Conservation (phyloP, 768 basidiomycete genomes). For the Lactarius hengduanensis region DNA sequence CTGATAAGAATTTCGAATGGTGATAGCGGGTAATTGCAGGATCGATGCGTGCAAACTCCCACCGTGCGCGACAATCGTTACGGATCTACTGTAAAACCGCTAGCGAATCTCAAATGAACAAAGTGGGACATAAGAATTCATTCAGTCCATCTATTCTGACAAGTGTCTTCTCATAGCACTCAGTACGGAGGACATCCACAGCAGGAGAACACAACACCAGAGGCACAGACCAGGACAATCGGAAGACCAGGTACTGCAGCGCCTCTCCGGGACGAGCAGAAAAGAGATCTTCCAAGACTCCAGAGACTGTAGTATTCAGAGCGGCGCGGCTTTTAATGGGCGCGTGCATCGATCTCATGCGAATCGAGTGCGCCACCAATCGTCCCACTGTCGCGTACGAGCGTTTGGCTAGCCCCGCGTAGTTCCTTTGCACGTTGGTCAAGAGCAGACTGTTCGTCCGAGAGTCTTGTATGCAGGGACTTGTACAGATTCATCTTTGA, state of each 20-base stretch:
- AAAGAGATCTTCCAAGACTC: too few species aligned
- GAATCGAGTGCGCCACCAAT: conserved; percentile 35
- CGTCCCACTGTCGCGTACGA: conserved; percentile 44
- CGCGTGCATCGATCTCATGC: neutral
- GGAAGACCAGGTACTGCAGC: neutral
- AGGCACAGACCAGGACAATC: neutral
- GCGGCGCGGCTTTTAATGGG: neutral
- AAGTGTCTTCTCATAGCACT: neutral
- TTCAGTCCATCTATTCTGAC: neutral
- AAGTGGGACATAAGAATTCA: neutral
- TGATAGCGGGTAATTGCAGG: too few species aligned
- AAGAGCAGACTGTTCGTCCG: conserved; percentile 42
- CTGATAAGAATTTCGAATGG: too few species aligned
- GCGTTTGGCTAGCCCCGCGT: conserved; percentile 37
- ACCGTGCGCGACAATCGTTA: neutral
- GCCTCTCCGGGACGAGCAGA: neutral
- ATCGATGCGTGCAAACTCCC: too few species aligned
- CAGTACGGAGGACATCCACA: neutral
- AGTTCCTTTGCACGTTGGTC: conserved; percentile 43
- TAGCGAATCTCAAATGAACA: neutral
- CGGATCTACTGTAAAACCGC: neutral
- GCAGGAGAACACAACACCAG: neutral
- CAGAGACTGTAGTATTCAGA: neutral
- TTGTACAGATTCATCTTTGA: conserved; percentile 50
- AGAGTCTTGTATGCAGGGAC: conserved; percentile 43